These are phyloP conservation scores for Coemansia reversa DNA, from an alignment of 192 early-diverging fungal species.

Conservation along the genomic window DNA sequence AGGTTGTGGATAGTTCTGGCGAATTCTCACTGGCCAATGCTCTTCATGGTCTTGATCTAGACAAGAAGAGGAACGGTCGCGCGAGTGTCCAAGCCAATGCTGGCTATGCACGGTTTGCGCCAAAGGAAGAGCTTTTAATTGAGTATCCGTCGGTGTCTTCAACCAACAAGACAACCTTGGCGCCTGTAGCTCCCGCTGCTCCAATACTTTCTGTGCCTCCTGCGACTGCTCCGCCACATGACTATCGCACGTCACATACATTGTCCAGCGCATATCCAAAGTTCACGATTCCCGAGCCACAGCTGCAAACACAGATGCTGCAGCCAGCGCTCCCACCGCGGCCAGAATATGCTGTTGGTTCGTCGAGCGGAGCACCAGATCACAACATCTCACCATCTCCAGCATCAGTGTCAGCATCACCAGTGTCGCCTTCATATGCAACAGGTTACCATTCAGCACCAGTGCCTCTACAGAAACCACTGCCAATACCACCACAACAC, in stretches of 20 bases:
- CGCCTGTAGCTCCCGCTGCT: background rate
- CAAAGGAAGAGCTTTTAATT: slow-evolving; percentile 12
- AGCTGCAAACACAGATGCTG: background rate
- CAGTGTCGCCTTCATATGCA: background rate
- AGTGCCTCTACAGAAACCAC: slow-evolving; percentile 2
- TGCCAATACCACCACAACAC: slow-evolving; percentile 6
- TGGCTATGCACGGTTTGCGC: background rate
- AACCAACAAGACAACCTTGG: background rate
- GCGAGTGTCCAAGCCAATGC: background rate
- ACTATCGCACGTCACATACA: background rate
- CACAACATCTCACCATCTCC: background rate
- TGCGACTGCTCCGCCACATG: background rate
- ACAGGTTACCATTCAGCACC: background rate
- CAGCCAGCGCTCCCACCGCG: slow-evolving; percentile 20
- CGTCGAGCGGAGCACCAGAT: background rate
- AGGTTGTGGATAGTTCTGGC: slow-evolving; percentile 14
- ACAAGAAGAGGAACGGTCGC: background rate
- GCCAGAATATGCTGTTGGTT: slow-evolving; percentile 5
- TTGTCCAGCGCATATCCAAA: slow-evolving; percentile 3
- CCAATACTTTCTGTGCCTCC: background rate
- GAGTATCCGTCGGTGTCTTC: slow-evolving; percentile 18
- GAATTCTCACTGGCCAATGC: slow-evolving; percentile 41
- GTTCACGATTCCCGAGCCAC: background rate
- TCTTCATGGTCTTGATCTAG: slow-evolving; percentile 24
- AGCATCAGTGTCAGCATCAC: background rate